Base-by-base conservation (phyloP, 441 rosid species). In the Brassica balearica region DNA sequence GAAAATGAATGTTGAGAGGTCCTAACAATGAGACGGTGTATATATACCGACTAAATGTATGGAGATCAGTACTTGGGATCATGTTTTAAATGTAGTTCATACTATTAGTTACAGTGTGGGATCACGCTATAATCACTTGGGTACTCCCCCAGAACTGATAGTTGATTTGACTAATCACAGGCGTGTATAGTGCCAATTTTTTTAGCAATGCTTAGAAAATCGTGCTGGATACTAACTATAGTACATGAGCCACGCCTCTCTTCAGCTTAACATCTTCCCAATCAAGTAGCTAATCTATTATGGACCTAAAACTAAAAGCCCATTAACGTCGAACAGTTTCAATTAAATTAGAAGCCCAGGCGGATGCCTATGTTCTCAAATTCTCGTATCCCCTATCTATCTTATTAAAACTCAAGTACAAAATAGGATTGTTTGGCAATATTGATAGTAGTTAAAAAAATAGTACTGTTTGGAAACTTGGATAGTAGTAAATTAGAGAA, bases 141-240 rank as follows among this genome's bases (percentile, higher is more conserved):
- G 43, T 48, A 48, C 17, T 69, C 15, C 65, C 58, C 41, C 3
- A 43, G 2, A 51, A 51, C 43, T 36, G 55, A 19, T 48, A 9
- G 67, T 65, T 59, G 27, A 51, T 22, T 66, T 65, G 20, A 22
- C 4, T 65, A 25, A 38, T 65, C 65, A 51, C 14, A 60, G 51
- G 77, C 74, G 48, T 73, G 82, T 63, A 68, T 68, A 67, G 51
- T 78, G 82, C 77, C 82, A 72, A 6, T 6, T 15, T 53, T 53
- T 53, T 53, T 17, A n/a, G 8, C 15, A 51, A 51, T 51, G 58
- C 58, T 41, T 51, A 51, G 2, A 27, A 27, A 6, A n/a, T 27
- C 63, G 34, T 6, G 8, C 38, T 51, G 64, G 34, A 55, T 34
- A 34, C 69, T 67, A n/a, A 48, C 55, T 64, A 41, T 41, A 41